A percentile compares a stretch with the other conserved stretches of the same genome.
phyloP scores from a whole-genome alignment of 2,329 filamentous ascomycete species.

The Xylaria sp. region DNA sequence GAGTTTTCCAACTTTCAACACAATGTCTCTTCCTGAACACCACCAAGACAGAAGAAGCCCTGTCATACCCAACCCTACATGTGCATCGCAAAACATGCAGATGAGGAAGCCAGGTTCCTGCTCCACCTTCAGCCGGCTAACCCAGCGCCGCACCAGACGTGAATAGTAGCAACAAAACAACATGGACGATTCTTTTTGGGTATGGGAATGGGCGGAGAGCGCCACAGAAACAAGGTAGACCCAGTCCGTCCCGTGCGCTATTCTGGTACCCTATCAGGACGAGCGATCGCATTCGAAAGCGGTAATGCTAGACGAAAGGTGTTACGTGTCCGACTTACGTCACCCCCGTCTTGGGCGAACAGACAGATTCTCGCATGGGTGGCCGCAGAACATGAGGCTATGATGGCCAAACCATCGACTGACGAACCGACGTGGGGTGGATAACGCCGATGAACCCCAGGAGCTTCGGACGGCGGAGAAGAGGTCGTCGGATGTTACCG shows the following conservation, averaged over 20 bases:
- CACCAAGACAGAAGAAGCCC: background rate
- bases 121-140: constrained; percentile 8
- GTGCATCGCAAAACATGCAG: constrained; percentile 3
- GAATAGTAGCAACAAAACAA: background rate
- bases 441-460: background rate
- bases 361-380: background rate
- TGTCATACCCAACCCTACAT: background rate
- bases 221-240: background rate
- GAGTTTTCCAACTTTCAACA: background rate
- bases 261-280: constrained; percentile 13
- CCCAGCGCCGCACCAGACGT: background rate
- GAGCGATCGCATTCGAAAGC: constrained; percentile 7
- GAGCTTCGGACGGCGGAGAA: background rate
- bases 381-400: constrained; percentile 1
- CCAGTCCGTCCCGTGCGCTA: background rate
- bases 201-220: background rate
- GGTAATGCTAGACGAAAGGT: constrained; percentile 18
- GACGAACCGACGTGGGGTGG: background rate
- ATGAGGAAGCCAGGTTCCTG: background rate
- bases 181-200: background rate
- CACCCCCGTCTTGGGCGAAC: background rate
- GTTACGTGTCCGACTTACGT: background rate
- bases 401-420: background rate
- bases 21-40: background rate
- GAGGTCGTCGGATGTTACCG: background rate